Evolutionary conservation across 1,284 basidiomycete genomes (phyloP).

Genomic region (Microstroma glucosiphilum): DNA sequence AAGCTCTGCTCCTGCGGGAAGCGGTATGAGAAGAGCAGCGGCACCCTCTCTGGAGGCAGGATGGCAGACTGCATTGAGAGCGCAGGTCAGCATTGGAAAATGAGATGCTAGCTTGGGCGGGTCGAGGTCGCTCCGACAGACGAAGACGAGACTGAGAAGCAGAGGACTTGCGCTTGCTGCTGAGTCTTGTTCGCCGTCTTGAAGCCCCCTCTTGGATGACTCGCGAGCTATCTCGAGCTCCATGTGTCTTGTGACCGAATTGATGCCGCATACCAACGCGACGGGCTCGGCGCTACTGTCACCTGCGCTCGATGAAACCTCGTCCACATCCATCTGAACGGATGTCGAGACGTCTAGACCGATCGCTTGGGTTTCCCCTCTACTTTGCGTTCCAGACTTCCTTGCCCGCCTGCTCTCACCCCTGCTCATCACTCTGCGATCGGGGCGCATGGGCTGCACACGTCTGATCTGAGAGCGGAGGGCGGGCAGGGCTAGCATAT

Average conservation of each 20-base stretch:
- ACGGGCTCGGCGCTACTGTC: too few relatives aligned
- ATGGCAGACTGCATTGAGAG: slow-evolving; percentile 19
- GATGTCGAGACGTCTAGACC: not conserved
- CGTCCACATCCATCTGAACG: too few relatives aligned
- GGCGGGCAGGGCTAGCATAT: slow-evolving; percentile 15
- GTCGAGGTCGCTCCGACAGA: slow-evolving; percentile 23
- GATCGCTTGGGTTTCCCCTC: not conserved
- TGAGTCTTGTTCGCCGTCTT: not conserved
- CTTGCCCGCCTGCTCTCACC: not conserved
- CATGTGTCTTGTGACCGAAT: slow-evolving; percentile 6
- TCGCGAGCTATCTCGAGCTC: not conserved
- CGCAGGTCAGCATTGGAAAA: slow-evolving; percentile 23
- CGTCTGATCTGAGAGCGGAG: too few relatives aligned
- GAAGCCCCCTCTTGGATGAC: not conserved
- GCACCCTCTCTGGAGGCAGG: not conserved
- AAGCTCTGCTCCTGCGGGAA: slow-evolving; percentile 18
- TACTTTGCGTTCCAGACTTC: not conserved
- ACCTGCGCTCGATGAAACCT: too few relatives aligned
- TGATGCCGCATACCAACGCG: slow-evolving; percentile 3
- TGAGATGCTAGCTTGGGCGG: slow-evolving; percentile 21
- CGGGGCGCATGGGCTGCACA: too few relatives aligned
- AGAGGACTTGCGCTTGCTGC: not conserved
- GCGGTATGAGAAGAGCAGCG: slow-evolving; percentile 16
- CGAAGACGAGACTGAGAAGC: slow-evolving; percentile 16
- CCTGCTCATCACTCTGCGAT: slow-evolving; percentile 4